Evolutionary conservation across 192 early-diverging fungal species (phyloP).

Genomic region (Backusella westeae): DNA sequence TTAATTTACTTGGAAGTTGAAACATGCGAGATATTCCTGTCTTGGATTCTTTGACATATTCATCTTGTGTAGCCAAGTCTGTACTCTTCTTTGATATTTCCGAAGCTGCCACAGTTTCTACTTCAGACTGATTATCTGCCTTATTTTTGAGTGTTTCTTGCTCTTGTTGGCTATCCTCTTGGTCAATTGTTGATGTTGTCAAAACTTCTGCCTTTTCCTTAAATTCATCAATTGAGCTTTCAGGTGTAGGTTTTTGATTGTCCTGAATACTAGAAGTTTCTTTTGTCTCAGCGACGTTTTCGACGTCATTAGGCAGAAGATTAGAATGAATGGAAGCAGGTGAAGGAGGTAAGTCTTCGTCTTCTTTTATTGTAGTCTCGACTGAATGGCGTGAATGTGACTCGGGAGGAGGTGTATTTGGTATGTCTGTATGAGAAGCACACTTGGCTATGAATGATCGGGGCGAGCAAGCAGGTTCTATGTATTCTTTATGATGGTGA

Average conservation of each 20-base stretch:
- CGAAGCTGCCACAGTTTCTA: not conserved
- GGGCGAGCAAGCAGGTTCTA: not conserved
- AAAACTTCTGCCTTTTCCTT: not conserved
- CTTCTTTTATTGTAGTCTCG: not conserved
- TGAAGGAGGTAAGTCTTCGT: not conserved
- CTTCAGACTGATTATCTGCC: not conserved
- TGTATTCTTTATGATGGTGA: not conserved
- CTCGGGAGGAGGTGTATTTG: conserved; percentile 10
- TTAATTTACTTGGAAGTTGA: conserved; percentile 8
- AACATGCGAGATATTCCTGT: not conserved
- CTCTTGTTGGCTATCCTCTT: not conserved
- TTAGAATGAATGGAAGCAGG: not conserved
- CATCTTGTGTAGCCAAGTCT: not conserved
- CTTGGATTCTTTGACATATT: not conserved
- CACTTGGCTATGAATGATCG: not conserved
- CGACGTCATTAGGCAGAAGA: not conserved
- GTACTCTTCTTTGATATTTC: not conserved
- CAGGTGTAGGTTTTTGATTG: not conserved
- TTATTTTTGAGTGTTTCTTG: not conserved
- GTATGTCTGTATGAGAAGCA: not conserved
- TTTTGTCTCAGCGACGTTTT: not conserved
- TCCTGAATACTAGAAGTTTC: not conserved
- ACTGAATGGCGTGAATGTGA: not conserved
- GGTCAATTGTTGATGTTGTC: not conserved
- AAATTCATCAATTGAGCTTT: not conserved